Percentiles rank a stretch among this genome's conserved stretches.
phyloP scores from a whole-genome alignment of 495 filamentous ascomycete genomes.

The Penicillium coffeae region DNA sequence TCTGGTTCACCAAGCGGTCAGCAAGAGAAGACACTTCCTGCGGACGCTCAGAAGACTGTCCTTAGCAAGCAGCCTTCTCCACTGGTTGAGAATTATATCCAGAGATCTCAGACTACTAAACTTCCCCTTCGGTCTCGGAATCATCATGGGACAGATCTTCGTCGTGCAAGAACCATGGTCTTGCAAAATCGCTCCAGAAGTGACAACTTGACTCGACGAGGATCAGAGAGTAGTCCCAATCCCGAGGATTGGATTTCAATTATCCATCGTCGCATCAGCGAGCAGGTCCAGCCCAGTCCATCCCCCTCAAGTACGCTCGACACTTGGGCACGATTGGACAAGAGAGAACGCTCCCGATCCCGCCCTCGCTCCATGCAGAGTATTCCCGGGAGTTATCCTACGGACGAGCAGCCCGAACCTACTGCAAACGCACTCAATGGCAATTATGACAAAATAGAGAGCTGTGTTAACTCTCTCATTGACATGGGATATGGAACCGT shows the following conservation, averaged over 20 bases:
- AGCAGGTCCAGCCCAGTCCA: constrained; percentile 13
- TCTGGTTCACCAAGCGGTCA: not conserved
- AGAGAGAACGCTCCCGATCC: constrained; percentile 15
- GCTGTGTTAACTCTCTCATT: constrained; percentile 44
- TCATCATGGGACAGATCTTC: constrained; percentile 6
- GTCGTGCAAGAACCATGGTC: constrained; percentile 23
- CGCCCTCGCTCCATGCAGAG: constrained; percentile 12
- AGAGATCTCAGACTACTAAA: constrained; percentile 2
- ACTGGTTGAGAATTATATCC: not conserved
- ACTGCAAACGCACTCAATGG: not conserved
- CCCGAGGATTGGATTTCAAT: too few species aligned
- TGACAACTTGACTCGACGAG: not conserved
- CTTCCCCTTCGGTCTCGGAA: not conserved
- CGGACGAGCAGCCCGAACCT: constrained; percentile 17
- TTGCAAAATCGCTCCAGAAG: not conserved
- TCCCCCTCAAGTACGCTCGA: constrained; percentile 1
- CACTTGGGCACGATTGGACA: constrained; percentile 21
- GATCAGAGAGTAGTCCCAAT: not conserved
- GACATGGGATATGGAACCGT: constrained; percentile 48
- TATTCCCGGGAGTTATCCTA: constrained; percentile 28
- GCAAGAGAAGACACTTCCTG: not conserved
- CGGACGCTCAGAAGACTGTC: not conserved
- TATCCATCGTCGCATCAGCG: too few species aligned
- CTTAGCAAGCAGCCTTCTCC: not conserved
- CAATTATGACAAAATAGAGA: constrained; percentile 25